Percentiles rank a stretch among this genome's conserved stretches.
Conservation (phyloP, 2,329 filamentous ascomycete genomes). For the Trichoderma afroharzianum region DNA sequence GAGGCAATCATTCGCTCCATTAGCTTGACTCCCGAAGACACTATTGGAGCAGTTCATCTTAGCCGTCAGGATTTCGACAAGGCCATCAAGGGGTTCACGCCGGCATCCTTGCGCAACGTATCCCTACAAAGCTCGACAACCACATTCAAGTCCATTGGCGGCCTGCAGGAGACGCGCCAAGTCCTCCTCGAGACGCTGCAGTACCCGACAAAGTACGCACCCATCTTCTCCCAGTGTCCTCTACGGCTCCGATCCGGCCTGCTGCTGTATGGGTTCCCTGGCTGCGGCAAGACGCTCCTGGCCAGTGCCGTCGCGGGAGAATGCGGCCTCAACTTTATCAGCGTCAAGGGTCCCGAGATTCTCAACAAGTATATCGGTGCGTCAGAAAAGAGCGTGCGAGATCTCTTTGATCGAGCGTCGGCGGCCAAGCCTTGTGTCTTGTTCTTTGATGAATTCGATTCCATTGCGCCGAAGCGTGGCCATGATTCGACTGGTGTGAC, state of each 20-base stretch:
- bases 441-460: conserved; percentile 99
- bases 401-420: conserved; percentile 88
- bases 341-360: conserved; percentile 96
- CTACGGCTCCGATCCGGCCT: conserved; percentile 90
- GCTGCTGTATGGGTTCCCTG: conserved; percentile 89
- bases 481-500: conserved; percentile 99
- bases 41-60: conserved; percentile 57
- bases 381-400: conserved; percentile 91
- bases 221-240: conserved; percentile 94
- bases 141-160: conserved; percentile 88
- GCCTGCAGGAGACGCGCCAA: conserved; percentile 78
- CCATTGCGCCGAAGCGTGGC: conserved; percentile 92
- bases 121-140: conserved; percentile 90
- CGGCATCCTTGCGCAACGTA: conserved; percentile 89
- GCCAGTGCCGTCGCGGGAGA: conserved; percentile 97
- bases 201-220: conserved; percentile 96
- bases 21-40: conserved; percentile 43
- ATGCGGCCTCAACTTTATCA: conserved; percentile 97
- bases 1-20: conserved; percentile 89
- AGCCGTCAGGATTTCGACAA: conserved; percentile 73
- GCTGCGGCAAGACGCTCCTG: conserved; percentile 93
- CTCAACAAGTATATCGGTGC: conserved; percentile 99
- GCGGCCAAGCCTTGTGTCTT: conserved; percentile 90
- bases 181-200: conserved; percentile 93
- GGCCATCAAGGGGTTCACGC: conserved; percentile 88